A percentile compares a stretch with the other conserved stretches of the same genome.
phyloP scores from a whole-genome alignment of 768 basidiomycete genomes.

The Agaricus sinodeliciosus region DNA sequence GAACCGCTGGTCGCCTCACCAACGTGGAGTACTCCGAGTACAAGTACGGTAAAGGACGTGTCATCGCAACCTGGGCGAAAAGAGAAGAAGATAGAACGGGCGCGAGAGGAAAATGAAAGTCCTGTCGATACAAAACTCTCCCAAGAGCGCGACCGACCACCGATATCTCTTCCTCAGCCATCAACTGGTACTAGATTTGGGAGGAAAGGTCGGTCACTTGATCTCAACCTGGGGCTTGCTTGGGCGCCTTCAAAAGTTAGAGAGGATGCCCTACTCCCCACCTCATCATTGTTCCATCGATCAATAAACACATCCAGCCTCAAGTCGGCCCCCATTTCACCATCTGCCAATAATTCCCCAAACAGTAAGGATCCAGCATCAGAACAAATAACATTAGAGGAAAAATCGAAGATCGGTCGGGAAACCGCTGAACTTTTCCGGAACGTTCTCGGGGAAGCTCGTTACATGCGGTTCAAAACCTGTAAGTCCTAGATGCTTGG shows the following conservation, averaged over 20 bases:
- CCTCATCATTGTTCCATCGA: conserved; percentile 31
- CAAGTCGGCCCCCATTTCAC: conserved; percentile 19
- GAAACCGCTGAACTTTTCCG: conserved; percentile 45
- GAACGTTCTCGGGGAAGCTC: conserved; percentile 37
- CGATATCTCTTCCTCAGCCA: conserved; percentile 25
- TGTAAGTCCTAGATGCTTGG: conserved; percentile 39
- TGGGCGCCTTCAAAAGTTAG: conserved; percentile 68
- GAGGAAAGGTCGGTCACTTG: conserved; percentile 63
- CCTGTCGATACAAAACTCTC: conserved; percentile 17
- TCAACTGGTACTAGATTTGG: conserved; percentile 35
- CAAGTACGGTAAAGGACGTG: conserved; percentile 21
- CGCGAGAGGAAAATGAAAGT: conserved; percentile 23
- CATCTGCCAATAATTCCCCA: conserved; percentile 16
- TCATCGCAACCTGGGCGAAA: conserved; percentile 19
- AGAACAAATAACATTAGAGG: conserved; percentile 16
- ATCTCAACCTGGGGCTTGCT: conserved; percentile 60
- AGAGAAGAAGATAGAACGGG: conserved; percentile 22
- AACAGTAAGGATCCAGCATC: conserved; percentile 16
- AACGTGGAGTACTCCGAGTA: conserved; percentile 28
- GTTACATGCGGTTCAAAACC: conserved; percentile 49
- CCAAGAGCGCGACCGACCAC: conserved; percentile 13
- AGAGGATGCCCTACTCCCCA: conserved; percentile 58
- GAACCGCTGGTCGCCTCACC: conserved; percentile 60
- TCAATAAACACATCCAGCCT: conserved; percentile 25
- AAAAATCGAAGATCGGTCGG: conserved; percentile 31